phyloP scores from a whole-genome alignment of 495 filamentous ascomycete species.

The Tuber calosporum region DNA sequence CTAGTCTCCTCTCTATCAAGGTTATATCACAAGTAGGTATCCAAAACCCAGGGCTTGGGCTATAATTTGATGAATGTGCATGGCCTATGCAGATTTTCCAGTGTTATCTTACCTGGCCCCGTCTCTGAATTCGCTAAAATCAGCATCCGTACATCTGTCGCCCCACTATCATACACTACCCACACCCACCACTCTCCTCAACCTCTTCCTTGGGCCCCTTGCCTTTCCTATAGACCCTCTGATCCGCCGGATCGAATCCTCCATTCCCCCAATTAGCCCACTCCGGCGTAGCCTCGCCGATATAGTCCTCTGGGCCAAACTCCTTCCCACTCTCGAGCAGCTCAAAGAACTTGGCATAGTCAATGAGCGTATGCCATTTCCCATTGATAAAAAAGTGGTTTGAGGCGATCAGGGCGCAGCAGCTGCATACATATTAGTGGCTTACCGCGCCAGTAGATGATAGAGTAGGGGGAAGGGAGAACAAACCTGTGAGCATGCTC shows the following conservation, averaged over 20 bases:
- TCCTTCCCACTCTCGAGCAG: slow-evolving; percentile 63
- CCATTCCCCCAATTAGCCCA: slow-evolving; percentile 94
- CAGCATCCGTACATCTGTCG: background rate
- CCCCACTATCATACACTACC: slow-evolving; percentile 10
- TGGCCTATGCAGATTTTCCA: background rate
- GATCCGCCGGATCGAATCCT: slow-evolving; percentile 85
- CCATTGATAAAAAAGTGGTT: slow-evolving; percentile 63
- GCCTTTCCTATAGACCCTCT: slow-evolving; percentile 75
- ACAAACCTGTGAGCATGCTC: slow-evolving; percentile 68
- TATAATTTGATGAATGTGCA: background rate
- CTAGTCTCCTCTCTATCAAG: background rate
- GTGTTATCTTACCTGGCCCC: background rate
- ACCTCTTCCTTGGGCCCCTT: slow-evolving; percentile 42
- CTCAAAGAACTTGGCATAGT: slow-evolving; percentile 84
- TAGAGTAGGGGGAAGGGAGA: background rate
- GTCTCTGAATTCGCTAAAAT: background rate
- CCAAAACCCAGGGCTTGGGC: background rate
- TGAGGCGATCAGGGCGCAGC: slow-evolving; percentile 78
- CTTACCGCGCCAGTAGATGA: slow-evolving; percentile 1
- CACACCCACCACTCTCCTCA: slow-evolving; percentile 24
- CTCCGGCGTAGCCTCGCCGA: slow-evolving; percentile 71
- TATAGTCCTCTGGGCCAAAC: slow-evolving; percentile 84
- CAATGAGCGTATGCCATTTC: slow-evolving; percentile 85
- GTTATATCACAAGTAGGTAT: background rate
- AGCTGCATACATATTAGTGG: slow-evolving; percentile 44